Percentiles rank a stretch among this genome's conserved stretches.
These are phyloP conservation scores for Phaffia australis DNA, from an alignment of 768 basidiomycete species.

Conservation along the genomic window DNA sequence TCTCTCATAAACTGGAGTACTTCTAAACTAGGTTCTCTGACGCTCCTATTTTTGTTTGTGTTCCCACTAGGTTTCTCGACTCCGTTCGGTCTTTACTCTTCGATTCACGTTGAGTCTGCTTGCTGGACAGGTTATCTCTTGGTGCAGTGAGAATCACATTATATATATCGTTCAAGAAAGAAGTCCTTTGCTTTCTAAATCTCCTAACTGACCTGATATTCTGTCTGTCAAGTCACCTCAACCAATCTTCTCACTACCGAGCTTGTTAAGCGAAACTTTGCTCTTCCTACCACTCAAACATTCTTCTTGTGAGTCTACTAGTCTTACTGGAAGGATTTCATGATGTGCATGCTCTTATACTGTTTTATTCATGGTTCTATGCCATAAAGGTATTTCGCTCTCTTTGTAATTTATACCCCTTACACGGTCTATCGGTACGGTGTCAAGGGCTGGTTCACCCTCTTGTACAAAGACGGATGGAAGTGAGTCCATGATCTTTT, in stretches of 20 bases:
- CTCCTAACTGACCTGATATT: neutral
- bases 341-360: neutral
- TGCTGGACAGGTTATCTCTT: slow-evolving; percentile 69
- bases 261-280: slow-evolving; percentile 57
- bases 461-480: slow-evolving; percentile 69
- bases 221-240: slow-evolving; percentile 48
- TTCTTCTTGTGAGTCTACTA: slow-evolving; percentile 58
- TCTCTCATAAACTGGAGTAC: too few species aligned
- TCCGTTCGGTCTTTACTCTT: too few species aligned
- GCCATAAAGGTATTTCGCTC: slow-evolving; percentile 56
- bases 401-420: slow-evolving; percentile 67
- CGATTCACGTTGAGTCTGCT: slow-evolving; percentile 11
- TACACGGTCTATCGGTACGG: slow-evolving; percentile 85
- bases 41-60: too few species aligned
- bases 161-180: neutral
- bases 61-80: too few species aligned
- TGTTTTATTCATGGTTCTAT: neutral
- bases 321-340: too few species aligned
- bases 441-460: slow-evolving; percentile 67
- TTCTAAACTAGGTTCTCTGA: too few species aligned
- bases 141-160: slow-evolving; percentile 47
- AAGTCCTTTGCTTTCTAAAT: neutral
- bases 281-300: slow-evolving; percentile 67
- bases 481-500: slow-evolving; percentile 43
- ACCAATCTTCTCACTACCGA: slow-evolving; percentile 80